These are phyloP conservation scores for Coemansia reversa DNA, from an alignment of 192 early-diverging fungal genomes.

Conservation along the genomic window DNA sequence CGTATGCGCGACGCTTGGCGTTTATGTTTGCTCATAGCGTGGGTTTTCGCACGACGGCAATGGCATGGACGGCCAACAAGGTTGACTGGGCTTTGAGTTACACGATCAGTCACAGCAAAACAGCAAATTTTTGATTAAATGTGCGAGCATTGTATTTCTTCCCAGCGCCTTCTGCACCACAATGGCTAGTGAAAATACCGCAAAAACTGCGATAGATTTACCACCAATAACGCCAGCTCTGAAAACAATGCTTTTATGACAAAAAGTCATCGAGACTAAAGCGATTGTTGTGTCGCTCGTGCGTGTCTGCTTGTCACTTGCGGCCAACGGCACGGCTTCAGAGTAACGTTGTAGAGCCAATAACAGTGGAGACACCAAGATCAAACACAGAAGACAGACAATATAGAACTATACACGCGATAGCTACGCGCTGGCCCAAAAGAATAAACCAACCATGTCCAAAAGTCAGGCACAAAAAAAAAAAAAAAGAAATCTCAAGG, in stretches of 20 bases:
- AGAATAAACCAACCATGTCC: too few species aligned
- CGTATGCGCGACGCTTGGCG: not conserved
- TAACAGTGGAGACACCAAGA: not conserved
- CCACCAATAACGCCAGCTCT: slow-evolving; percentile 1
- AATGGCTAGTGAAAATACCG: not conserved
- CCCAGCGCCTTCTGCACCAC: slow-evolving; percentile 3
- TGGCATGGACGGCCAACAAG: not conserved
- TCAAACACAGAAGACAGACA: not conserved
- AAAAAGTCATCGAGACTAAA: not conserved
- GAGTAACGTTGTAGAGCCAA: not conserved
- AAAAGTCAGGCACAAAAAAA: not conserved
- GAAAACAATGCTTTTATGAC: slow-evolving; percentile 9
- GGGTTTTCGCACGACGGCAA: not conserved
- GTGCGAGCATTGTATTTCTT: not conserved
- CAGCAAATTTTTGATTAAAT: not conserved
- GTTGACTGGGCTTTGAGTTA: slow-evolving; percentile 6
- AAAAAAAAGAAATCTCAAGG: not conserved
- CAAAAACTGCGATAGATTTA: not conserved
- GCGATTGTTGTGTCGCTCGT: not conserved
- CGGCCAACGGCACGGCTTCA: not conserved
- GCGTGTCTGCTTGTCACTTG: not conserved
- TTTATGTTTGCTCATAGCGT: slow-evolving; percentile 7
- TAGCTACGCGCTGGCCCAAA: not conserved
- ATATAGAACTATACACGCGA: not conserved
- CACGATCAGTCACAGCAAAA: not conserved